phyloP scores from a whole-genome alignment of 202 grass and related monocot species.

The Schoenoplectus triqueter region DNA sequence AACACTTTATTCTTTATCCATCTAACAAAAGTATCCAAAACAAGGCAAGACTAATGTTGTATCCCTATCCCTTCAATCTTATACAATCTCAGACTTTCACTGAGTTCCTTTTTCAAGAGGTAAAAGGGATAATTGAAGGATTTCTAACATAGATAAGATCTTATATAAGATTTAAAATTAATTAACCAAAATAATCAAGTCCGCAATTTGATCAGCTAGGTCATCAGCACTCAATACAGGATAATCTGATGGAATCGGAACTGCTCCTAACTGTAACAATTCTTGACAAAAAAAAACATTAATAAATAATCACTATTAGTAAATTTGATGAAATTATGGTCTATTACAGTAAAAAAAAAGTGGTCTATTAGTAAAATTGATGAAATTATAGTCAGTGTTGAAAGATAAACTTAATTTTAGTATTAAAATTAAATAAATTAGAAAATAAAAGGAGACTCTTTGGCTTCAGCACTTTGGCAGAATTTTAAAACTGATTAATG shows the following conservation, averaged over 20 bases:
- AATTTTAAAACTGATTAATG: no score
- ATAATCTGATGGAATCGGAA: constrained; percentile 68
- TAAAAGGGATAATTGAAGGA: no score
- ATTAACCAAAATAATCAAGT: constrained; percentile 91
- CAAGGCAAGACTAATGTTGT: constrained; percentile 21
- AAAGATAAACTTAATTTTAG: no score
- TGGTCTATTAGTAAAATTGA: no score
- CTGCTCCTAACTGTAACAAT: constrained; percentile 77
- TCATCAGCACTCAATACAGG: constrained; percentile 67
- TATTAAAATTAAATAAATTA: no score
- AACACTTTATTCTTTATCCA: no score
- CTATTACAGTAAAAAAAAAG: not conserved
- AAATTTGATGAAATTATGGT: constrained; percentile 17
- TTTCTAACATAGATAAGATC: not conserved
- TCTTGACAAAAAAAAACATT: constrained; percentile 42
- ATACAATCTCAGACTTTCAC: no score
- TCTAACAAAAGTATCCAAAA: not conserved
- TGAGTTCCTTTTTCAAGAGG: no score
- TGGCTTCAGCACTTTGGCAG: no score
- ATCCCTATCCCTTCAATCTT: not conserved
- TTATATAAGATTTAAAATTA: constrained; percentile 15
- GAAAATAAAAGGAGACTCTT: no score
- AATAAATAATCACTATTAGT: constrained; percentile 35
- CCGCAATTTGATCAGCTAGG: constrained; percentile 75
- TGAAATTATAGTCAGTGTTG: no score